Evolutionary conservation across 2,329 filamentous ascomycete species (phyloP).

Genomic region (Didymella pinodella): DNA sequence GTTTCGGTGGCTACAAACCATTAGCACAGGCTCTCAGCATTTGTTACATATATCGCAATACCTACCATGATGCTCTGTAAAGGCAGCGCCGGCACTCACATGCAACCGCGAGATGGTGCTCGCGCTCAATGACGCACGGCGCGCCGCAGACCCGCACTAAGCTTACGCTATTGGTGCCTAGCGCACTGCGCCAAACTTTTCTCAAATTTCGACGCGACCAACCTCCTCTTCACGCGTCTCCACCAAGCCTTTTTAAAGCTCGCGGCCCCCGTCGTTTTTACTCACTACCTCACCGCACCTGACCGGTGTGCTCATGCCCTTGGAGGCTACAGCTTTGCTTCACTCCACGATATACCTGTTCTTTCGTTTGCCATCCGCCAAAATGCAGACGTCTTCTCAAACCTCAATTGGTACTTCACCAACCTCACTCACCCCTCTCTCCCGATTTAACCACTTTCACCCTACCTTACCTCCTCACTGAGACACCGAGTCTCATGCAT

Average conservation of each 20-base stretch:
- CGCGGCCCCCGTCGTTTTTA: slow-evolving; percentile 8
- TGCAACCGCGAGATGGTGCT: slow-evolving; percentile 15
- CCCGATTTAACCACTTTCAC: neutral
- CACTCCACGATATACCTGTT: neutral
- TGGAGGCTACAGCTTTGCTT: slow-evolving; percentile 6
- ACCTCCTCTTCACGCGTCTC: slow-evolving; percentile 20
- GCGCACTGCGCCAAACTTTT: slow-evolving; percentile 7
- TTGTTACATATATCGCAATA: neutral
- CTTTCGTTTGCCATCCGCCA: slow-evolving; percentile 1
- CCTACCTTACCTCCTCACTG: neutral
- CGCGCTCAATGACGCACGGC: slow-evolving; percentile 31
- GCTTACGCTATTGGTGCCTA: neutral
- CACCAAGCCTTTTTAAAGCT: slow-evolving; percentile 13
- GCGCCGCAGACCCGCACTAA: slow-evolving; percentile 10
- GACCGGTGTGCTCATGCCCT: slow-evolving; percentile 15
- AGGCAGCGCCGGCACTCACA: neutral
- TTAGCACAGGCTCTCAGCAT: neutral
- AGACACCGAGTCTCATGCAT: slow-evolving; percentile 7
- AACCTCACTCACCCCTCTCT: neutral
- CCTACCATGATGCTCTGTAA: slow-evolving; percentile 31
- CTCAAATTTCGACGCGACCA: slow-evolving; percentile 19
- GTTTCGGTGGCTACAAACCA: slow-evolving; percentile 39
- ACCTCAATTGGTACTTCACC: neutral
- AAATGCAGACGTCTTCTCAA: slow-evolving; percentile 6
- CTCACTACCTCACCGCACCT: slow-evolving; percentile 14